These are phyloP conservation scores for Cyclotella atomus DNA, from an alignment of 108 stramenopile species.

Conservation along the genomic window DNA sequence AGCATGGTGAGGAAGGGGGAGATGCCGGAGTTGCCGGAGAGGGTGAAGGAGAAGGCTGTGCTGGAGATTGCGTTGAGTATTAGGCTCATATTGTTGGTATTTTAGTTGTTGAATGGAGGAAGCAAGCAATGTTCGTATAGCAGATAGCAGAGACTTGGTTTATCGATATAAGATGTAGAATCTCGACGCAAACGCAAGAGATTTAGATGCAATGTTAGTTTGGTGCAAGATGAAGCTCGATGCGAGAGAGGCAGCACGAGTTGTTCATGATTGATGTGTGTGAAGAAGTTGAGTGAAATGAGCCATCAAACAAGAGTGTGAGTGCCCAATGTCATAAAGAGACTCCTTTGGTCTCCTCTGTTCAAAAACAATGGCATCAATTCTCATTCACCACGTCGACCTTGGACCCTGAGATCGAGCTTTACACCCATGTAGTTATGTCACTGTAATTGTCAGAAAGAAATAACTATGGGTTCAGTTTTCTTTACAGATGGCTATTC, in stretches of 20 bases:
- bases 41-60: constrained; percentile 56
- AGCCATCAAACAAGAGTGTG: too few relatives aligned
- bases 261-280: too few relatives aligned
- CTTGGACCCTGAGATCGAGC: background rate
- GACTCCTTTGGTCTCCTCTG: background rate
- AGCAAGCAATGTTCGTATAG: too few relatives aligned
- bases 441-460: too few relatives aligned
- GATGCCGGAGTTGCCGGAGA: constrained; percentile 56
- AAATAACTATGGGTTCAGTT: too few relatives aligned
- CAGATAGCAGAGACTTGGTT: too few relatives aligned
- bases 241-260: too few relatives aligned
- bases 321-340: background rate
- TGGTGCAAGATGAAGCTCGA: background rate
- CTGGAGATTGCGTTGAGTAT: constrained; percentile 4
- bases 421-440: background rate
- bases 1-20: constrained; percentile 59
- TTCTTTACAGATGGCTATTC: too few relatives aligned
- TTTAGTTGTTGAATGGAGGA: background rate
- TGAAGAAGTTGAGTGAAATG: too few relatives aligned
- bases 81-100: constrained; percentile 5
- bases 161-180: background rate
- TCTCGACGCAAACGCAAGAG: background rate
- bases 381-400: background rate
- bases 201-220: background rate
- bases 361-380: background rate